Percentiles rank a stretch among this genome's conserved stretches.
phyloP scores from a whole-genome alignment of 2,329 filamentous ascomycete genomes.

The Aureobasidium musti region DNA sequence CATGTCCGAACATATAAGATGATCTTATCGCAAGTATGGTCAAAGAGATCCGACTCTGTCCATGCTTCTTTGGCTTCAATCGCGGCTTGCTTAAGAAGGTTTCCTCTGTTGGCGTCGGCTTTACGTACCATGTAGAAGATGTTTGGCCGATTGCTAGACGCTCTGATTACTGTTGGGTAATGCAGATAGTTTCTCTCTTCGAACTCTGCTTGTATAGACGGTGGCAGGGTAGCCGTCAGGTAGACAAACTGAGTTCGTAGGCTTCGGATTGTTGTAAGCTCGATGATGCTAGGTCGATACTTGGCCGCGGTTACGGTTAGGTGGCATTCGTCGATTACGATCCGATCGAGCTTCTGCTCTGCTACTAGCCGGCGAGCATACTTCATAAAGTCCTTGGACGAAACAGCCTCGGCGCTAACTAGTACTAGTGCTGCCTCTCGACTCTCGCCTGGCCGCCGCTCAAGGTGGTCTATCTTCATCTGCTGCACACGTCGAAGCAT shows the following conservation, averaged over 20 bases:
- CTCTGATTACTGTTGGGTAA: not conserved
- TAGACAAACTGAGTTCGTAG: conserved; percentile 1
- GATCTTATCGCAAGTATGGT: not conserved
- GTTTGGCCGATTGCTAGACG: not conserved
- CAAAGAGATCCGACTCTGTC: not conserved
- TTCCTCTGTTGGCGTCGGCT: not conserved
- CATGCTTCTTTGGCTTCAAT: not conserved
- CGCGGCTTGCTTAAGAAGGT: not conserved
- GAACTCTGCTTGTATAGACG: not conserved
- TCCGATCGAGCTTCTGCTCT: conserved; percentile 1
- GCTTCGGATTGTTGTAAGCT: not conserved
- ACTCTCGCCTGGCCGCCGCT: not conserved
- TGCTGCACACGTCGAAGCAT: not conserved
- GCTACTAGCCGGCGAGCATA: not conserved
- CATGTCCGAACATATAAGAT: not conserved
- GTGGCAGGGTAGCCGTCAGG: not conserved
- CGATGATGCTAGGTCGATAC: not conserved
- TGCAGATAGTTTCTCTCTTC: not conserved
- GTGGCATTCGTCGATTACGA: not conserved
- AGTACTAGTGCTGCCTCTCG: conserved; percentile 1
- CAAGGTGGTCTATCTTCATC: conserved; percentile 2
- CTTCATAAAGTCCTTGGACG: not conserved
- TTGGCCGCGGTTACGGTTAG: not conserved
- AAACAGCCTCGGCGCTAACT: conserved; percentile 1
- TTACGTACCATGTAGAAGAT: conserved; percentile 1